Conservation (phyloP, 2,329 filamentous ascomycete genomes). For the Beauveria caledonica region DNA sequence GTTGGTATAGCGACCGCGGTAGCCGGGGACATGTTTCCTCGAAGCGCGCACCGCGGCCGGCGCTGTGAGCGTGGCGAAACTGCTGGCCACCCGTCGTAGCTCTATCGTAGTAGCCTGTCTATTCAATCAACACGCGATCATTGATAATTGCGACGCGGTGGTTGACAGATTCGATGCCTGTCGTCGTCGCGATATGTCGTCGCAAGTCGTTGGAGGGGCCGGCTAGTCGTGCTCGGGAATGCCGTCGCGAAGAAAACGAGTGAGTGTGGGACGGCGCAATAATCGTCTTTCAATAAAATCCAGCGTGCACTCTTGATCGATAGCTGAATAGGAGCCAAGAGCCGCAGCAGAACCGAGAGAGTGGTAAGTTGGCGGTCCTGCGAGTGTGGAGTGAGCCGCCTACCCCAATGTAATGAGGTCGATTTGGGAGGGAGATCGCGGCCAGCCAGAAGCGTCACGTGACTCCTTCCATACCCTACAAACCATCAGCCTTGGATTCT, state of each 20-base stretch:
- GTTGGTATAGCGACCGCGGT: conserved; percentile 38
- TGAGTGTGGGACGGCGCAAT: neutral
- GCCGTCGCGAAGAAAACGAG: conserved; percentile 6
- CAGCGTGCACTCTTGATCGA: neutral
- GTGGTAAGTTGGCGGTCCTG: conserved; percentile 10
- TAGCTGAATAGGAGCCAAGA: neutral
- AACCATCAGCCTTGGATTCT: neutral
- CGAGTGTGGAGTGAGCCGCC: conserved; percentile 11
- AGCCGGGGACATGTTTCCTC: conserved; percentile 45
- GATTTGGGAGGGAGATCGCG: conserved; percentile 6
- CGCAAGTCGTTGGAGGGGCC: conserved; percentile 8
- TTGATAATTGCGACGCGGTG: neutral
- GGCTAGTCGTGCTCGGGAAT: neutral
- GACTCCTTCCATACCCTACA: conserved; percentile 1
- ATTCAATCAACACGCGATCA: conserved; percentile 7
- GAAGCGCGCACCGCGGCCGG: conserved; percentile 17
- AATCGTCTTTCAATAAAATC: neutral
- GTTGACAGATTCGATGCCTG: conserved; percentile 2
- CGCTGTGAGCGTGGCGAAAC: conserved; percentile 4
- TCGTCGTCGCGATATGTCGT: conserved; percentile 4
- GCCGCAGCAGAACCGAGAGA: neutral
- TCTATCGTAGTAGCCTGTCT: neutral
- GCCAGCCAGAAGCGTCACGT: neutral
- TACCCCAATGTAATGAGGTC: conserved; percentile 9
- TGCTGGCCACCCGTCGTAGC: conserved; percentile 11